Base-by-base conservation (phyloP, 371 early-diverging fungal genomes). In the Mortierella sp. region DNA sequence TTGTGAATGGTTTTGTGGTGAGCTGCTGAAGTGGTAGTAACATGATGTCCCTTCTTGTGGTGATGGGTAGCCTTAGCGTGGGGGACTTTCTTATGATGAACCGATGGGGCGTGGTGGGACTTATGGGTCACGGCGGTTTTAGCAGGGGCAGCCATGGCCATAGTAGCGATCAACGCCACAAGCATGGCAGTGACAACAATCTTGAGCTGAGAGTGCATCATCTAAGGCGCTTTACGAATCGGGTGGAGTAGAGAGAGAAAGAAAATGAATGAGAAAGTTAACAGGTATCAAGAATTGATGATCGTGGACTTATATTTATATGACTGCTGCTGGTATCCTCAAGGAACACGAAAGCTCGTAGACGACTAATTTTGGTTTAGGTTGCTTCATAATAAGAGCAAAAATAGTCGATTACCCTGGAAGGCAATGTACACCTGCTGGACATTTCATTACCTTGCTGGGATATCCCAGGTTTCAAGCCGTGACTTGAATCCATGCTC, bases 181-280 rank as follows among this genome's bases (percentile, higher is more conserved):
- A 72, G 28, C 62, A 67, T 62, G 28, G 73, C 73, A 43, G 52
- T 63, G 11, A 72, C 43, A 47, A 72, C 40, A 41, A 67, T 38
- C 58, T 67, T 72, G 38, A 72, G 53, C 47, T 72, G 66, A 43
- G 73, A 67, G 33, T 38, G 67, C 63, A 66, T 72, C 67, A 62
- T 72, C 19, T 72, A 5, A n/a, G n/a, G 36, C 4, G 10, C 28
- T 32, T 60, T 21, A 19, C 19, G n/a, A 16, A 52, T 22, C 9
- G 52, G 19, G 47, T 1, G 47, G 47, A 16, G 47, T 3, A 36
- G 36, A 36, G 36, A 36, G 36, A 36, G 36, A 36, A 6, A 36
- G 7, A 6, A 36, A 36, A 36, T 21, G 19, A 22, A 22, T 52
- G 52, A 52, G 21, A 52, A n/a, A 21, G 19, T 19, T 19, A 16